phyloP scores from a whole-genome alignment of 352 stramenopile species.

The Pythium utonaiense region DNA sequence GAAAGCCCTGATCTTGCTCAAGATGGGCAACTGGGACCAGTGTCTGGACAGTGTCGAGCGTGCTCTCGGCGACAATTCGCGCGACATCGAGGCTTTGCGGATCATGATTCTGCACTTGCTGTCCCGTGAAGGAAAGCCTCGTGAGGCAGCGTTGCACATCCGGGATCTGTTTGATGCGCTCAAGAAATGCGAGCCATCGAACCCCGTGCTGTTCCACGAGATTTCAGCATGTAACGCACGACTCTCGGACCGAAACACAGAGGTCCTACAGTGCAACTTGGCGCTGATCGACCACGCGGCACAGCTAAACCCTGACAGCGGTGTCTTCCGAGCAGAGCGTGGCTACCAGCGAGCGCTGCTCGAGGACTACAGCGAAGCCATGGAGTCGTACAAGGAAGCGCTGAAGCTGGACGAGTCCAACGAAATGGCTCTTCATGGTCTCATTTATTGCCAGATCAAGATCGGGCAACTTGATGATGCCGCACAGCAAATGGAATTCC shows the following conservation, averaged over 20 bases:
- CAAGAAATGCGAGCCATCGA: conserved; percentile 64
- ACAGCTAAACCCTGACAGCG: conserved; percentile 53
- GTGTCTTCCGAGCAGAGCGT: conserved; percentile 63
- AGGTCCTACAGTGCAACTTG: conserved; percentile 73
- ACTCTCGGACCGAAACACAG: conserved; percentile 56
- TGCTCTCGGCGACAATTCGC: conserved; percentile 55
- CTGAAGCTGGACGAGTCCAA: conserved; percentile 87
- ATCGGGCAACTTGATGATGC: conserved; percentile 86
- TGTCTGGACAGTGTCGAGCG: conserved; percentile 77
- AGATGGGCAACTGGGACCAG: conserved; percentile 86
- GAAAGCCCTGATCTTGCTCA: conserved; percentile 77
- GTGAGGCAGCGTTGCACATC: conserved; percentile 53
- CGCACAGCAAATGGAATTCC: conserved; percentile 90
- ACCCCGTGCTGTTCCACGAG: conserved; percentile 63
- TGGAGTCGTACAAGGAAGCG: conserved; percentile 85
- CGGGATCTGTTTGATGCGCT: conserved; percentile 65
- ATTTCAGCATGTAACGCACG: conserved; percentile 57
- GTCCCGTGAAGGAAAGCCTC: conserved; percentile 51
- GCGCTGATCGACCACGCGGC: conserved; percentile 67
- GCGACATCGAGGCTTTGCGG: conserved; percentile 69
- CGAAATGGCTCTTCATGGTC: conserved; percentile 80
- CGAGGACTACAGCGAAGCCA: conserved; percentile 71
- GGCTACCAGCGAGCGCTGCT: conserved; percentile 76
- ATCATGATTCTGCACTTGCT: conserved; percentile 65
- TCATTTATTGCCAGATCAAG: conserved; percentile 93